These are phyloP conservation scores for Trichoderma reesei DNA, from an alignment of 495 filamentous ascomycete species.

Conservation along the genomic window DNA sequence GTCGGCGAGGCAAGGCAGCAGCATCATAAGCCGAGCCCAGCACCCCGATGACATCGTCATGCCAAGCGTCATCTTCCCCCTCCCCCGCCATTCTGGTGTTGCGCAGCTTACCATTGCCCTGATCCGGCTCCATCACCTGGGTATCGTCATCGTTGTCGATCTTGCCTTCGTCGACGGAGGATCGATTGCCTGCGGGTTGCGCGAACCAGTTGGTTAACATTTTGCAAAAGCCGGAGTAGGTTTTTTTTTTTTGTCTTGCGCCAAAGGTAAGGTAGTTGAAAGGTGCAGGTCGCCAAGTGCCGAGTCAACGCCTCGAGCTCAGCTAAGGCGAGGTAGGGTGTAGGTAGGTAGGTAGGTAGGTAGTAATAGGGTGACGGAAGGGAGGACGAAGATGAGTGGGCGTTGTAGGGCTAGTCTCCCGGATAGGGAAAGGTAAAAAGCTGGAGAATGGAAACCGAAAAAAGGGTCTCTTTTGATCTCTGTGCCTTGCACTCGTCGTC, in stretches of 20 bases:
- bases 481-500: not conserved
- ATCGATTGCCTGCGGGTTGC: conserved; percentile 30
- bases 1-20: no score
- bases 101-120: conserved; percentile 51
- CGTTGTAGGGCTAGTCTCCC: not conserved
- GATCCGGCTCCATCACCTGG: conserved; percentile 61
- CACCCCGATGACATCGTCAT: not conserved
- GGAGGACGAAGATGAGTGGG: no score
- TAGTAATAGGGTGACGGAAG: not conserved
- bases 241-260: no score
- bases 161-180: conserved; percentile 32
- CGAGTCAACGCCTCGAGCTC: no score
- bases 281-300: no score
- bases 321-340: not conserved
- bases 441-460: not conserved
- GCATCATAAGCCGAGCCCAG: not conserved
- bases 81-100: conserved; percentile 1
- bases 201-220: conserved; percentile 11
- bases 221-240: not conserved
- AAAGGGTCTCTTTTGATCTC: not conserved
- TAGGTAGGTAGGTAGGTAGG: not conserved
- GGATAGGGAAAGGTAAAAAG: not conserved
- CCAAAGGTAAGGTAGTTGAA: no score
- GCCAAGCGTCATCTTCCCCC: conserved; percentile 8
- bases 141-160: conserved; percentile 59